Evolutionary conservation across 2,329 filamentous ascomycete species (phyloP).

Genomic region (Diaporthe eres): DNA sequence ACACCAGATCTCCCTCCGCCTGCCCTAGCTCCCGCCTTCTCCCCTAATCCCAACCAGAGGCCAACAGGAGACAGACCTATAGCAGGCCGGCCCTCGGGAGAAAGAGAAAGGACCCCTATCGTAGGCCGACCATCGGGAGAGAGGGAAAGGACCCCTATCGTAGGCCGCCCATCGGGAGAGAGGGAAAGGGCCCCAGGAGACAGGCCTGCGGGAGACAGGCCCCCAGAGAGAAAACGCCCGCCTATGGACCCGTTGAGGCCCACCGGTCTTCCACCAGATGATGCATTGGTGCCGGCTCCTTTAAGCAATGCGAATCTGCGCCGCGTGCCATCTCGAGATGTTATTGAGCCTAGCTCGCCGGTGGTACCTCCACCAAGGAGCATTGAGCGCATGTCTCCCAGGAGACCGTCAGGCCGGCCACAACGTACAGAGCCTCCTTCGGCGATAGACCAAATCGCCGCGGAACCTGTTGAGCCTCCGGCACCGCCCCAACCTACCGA

Average conservation of each 20-base stretch:
- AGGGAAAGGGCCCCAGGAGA: constrained; percentile 45
- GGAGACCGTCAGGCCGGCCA: constrained; percentile 57
- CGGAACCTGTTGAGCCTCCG: constrained; percentile 37
- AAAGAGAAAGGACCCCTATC: constrained; percentile 48
- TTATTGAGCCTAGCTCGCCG: constrained; percentile 36
- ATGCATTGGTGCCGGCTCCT: constrained; percentile 70
- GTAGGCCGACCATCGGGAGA: constrained; percentile 45
- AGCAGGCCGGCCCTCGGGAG: constrained; percentile 32
- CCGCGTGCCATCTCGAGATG: constrained; percentile 42
- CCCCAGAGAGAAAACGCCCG: constrained; percentile 75
- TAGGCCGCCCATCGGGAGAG: constrained; percentile 45
- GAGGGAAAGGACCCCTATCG: constrained; percentile 44
- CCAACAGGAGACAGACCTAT: constrained; percentile 61
- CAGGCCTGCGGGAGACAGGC: constrained; percentile 59
- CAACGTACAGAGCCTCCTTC: constrained; percentile 51
- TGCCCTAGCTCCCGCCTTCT: constrained; percentile 42
- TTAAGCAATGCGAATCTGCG: constrained; percentile 66
- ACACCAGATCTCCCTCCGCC: constrained; percentile 46
- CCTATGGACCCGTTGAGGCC: constrained; percentile 74
- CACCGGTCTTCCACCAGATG: constrained; percentile 59
- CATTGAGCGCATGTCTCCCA: constrained; percentile 62
- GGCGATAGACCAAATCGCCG: constrained; percentile 52
- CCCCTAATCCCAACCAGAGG: constrained; percentile 34
- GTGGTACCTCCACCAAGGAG: constrained; percentile 62
- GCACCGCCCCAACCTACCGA: constrained; percentile 42